Evolutionary conservation across 2,329 filamentous ascomycete genomes (phyloP).

Genomic region (Escovopsis sp.): DNA sequence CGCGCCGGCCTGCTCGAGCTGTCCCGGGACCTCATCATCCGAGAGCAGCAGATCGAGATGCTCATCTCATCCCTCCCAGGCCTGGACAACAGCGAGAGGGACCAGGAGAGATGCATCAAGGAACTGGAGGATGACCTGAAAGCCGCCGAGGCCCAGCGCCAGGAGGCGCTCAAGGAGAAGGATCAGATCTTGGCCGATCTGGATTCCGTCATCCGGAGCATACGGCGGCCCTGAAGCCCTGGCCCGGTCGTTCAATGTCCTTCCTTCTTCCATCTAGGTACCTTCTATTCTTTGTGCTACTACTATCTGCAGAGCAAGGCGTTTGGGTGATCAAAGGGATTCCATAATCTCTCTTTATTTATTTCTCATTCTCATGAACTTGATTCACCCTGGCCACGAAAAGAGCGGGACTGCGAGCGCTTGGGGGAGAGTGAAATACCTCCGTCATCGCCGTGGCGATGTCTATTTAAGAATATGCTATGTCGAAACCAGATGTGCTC

Average conservation of each 20-base stretch:
- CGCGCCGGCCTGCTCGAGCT: constrained; percentile 55
- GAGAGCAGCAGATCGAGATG: constrained; percentile 71
- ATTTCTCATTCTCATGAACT: too few species aligned
- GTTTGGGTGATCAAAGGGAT: constrained; percentile 8
- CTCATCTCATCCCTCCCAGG: constrained; percentile 64
- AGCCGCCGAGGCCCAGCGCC: constrained; percentile 45
- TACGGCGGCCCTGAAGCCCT: constrained; percentile 40
- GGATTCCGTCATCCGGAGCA: constrained; percentile 45
- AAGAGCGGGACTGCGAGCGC: too few species aligned
- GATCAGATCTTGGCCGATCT: constrained; percentile 45
- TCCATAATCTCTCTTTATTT: too few species aligned
- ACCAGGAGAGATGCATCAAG: constrained; percentile 54
- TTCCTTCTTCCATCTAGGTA: neutral
- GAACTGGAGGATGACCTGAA: constrained; percentile 52
- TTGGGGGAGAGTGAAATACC: too few species aligned
- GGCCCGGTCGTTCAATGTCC: too few species aligned
- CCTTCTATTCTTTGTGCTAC: constrained; percentile 1
- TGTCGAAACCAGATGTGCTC: neutral
- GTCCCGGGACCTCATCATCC: constrained; percentile 60
- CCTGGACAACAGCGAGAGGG: constrained; percentile 61
- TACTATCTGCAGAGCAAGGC: constrained; percentile 14
- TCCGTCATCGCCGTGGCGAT: too few species aligned
- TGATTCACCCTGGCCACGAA: too few species aligned
- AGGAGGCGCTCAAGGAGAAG: constrained; percentile 49
- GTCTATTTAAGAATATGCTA: neutral